Conservation (phyloP, 495 filamentous ascomycete genomes). For the Penicillium egyptiacum region DNA sequence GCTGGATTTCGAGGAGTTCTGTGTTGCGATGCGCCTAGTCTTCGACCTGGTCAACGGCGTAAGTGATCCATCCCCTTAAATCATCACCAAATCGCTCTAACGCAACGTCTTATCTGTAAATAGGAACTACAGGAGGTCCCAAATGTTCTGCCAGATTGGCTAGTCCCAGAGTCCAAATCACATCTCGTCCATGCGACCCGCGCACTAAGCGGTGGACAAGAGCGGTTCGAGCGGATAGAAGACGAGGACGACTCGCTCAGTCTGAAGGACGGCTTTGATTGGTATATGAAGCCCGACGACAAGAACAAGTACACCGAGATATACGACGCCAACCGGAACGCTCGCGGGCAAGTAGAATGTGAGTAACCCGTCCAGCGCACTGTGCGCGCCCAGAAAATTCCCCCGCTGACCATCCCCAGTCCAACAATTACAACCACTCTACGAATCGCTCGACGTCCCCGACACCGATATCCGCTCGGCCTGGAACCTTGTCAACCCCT, state of each 20-base stretch:
- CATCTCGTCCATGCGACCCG: conserved; percentile 89
- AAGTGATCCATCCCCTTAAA: conserved; percentile 31
- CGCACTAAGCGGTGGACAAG: conserved; percentile 71
- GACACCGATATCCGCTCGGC: conserved; percentile 92
- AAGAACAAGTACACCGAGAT: conserved; percentile 94
- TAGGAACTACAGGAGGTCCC: conserved; percentile 90
- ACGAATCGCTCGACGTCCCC: conserved; percentile 88
- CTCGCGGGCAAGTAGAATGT: conserved; percentile 84
- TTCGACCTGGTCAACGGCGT: conserved; percentile 97
- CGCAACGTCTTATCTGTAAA: conserved; percentile 1
- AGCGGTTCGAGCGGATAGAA: conserved; percentile 76
- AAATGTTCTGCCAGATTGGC: conserved; percentile 81
- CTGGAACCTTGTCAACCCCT: conserved; percentile 97
- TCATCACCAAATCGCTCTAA: not conserved
- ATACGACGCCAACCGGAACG: conserved; percentile 83
- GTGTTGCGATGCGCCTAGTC: conserved; percentile 95
- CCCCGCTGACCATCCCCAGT: conserved; percentile 49
- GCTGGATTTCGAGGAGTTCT: conserved; percentile 98
- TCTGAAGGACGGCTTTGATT: conserved; percentile 94
- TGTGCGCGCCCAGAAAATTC: not conserved
- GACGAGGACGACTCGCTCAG: conserved; percentile 77
- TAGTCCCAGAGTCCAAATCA: conserved; percentile 93
- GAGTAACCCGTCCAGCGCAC: conserved; percentile 25
- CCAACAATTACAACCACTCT: conserved; percentile 76
- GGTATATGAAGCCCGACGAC: conserved; percentile 95